Conservation (phyloP, 768 basidiomycete genomes). For the Mycena crocata region DNA sequence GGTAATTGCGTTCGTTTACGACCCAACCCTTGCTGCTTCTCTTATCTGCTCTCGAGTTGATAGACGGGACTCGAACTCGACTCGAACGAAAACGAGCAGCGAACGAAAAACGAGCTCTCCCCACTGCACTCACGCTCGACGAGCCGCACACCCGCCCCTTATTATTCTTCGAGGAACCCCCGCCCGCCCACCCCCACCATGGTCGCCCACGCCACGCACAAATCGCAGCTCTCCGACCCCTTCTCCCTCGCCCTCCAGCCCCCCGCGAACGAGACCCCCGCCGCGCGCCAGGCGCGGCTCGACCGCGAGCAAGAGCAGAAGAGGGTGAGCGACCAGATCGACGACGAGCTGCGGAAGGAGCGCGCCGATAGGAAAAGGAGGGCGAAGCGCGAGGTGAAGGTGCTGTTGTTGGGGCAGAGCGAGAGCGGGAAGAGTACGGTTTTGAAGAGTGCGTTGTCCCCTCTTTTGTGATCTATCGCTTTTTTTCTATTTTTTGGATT, state of each 20-base stretch:
- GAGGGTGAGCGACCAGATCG: slow-evolving; percentile 55
- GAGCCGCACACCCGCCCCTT: not conserved
- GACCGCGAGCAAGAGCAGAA: slow-evolving; percentile 35
- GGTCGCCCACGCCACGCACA: slow-evolving; percentile 27
- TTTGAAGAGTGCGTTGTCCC: slow-evolving; percentile 39
- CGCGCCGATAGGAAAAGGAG: slow-evolving; percentile 50
- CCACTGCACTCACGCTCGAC: too few species aligned
- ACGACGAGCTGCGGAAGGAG: slow-evolving; percentile 39
- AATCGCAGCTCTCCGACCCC: slow-evolving; percentile 50
- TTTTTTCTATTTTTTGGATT: too few species aligned
- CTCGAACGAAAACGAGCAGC: too few species aligned
- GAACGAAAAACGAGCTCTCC: too few species aligned
- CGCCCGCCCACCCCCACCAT: not conserved
- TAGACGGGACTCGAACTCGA: too few species aligned
- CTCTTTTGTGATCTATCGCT: not conserved
- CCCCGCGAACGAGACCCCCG: slow-evolving; percentile 61
- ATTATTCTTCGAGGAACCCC: not conserved
- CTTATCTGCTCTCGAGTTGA: too few species aligned
- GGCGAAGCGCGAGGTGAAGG: slow-evolving; percentile 55
- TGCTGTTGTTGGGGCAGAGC: slow-evolving; percentile 69
- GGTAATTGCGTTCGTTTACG: too few species aligned
- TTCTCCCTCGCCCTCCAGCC: slow-evolving; percentile 59
- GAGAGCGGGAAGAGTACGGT: slow-evolving; percentile 59
- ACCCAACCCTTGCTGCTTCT: too few species aligned
- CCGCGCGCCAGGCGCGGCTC: slow-evolving; percentile 49